A percentile compares a stretch with the other conserved stretches of the same genome.
Conservation (phyloP, 192 early-diverging fungal species). For the Coemansia sp. region DNA sequence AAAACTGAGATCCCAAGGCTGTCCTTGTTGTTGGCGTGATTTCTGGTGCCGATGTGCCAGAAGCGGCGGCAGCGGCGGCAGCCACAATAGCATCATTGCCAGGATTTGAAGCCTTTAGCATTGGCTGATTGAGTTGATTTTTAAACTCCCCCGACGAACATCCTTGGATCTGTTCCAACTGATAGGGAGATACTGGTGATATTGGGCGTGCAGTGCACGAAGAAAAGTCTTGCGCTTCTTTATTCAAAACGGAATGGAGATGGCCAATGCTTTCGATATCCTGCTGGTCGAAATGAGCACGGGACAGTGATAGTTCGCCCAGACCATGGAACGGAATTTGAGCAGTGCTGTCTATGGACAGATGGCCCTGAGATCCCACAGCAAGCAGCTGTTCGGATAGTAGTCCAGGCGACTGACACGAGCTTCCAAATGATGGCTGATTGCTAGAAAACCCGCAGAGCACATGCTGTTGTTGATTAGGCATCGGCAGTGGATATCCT, state of each 20-base stretch:
- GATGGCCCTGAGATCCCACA: conserved; percentile 16
- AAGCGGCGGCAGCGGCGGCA: conserved; percentile 7
- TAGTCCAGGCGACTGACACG: conserved; percentile 27
- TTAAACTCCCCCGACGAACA: conserved; percentile 42
- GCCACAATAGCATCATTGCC: conserved; percentile 4
- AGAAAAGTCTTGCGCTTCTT: conserved; percentile 18
- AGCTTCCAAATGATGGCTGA: conserved; percentile 26
- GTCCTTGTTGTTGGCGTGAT: not conserved
- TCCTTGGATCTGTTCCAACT: conserved; percentile 40
- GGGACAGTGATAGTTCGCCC: conserved; percentile 31
- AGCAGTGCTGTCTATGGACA: conserved; percentile 31
- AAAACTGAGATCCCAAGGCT: not conserved
- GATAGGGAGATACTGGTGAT: conserved; percentile 52
- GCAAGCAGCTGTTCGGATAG: conserved; percentile 39
- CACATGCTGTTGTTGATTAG: conserved; percentile 35
- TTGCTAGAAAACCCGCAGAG: conserved; percentile 27
- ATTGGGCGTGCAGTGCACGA: conserved; percentile 26
- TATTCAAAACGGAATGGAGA: conserved; percentile 41
- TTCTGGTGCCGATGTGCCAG: not conserved
- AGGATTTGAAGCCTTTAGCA: not conserved
- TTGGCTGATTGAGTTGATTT: conserved; percentile 9
- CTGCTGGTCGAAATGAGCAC: conserved; percentile 32
- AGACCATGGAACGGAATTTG: conserved; percentile 36
- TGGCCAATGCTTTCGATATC: conserved; percentile 40
- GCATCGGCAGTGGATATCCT: conserved; percentile 52